Evolutionary conservation across 768 basidiomycete genomes (phyloP).

Genomic region (Mycena rosella): DNA sequence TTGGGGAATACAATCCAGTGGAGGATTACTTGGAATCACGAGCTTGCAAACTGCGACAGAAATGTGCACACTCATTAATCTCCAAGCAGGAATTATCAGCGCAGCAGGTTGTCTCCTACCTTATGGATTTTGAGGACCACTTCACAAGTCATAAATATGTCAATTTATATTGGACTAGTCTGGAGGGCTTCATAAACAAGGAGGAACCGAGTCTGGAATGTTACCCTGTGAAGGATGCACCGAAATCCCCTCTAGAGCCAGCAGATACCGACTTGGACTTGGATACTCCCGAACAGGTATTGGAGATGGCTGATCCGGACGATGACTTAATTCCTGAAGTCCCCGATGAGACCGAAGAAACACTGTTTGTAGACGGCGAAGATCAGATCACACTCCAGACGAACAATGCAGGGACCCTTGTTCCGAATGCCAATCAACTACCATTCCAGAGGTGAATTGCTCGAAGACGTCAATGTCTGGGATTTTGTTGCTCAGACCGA

Average conservation of each 20-base stretch:
- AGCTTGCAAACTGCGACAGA: neutral
- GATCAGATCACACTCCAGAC: neutral
- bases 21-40: neutral
- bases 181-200: neutral
- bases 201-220: neutral
- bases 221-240: neutral
- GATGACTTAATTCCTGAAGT: neutral
- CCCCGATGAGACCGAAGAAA: too few species aligned
- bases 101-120: neutral
- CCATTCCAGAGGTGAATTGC: neutral
- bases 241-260: too few species aligned
- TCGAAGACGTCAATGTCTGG: neutral
- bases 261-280: neutral
- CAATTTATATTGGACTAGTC: neutral
- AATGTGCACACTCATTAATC: neutral
- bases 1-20: neutral
- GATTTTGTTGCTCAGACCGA: neutral
- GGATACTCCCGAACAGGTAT: neutral
- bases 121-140: neutral
- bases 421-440: conserved; percentile 4
- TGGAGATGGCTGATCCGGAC: neutral
- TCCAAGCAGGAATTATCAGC: neutral
- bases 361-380: too few species aligned
- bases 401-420: neutral
- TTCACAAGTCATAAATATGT: neutral